These are phyloP conservation scores for Macrolepiota albuminosa DNA, from an alignment of 768 basidiomycete species.

Conservation along the genomic window DNA sequence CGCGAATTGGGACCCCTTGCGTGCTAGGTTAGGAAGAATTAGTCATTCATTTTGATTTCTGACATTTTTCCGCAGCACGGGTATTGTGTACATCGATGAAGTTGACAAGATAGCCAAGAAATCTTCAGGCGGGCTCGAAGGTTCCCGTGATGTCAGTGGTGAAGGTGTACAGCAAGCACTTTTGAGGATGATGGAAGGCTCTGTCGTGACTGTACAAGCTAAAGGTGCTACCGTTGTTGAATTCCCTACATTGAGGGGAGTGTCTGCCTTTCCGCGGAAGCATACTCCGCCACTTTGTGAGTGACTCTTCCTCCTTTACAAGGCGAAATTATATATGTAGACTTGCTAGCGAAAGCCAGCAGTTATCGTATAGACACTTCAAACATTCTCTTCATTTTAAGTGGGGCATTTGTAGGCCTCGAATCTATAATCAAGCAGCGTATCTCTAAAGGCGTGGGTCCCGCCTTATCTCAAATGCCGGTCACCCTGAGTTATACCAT, in stretches of 20 bases:
- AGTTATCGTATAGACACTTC: constrained; percentile 78
- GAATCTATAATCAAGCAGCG: constrained; percentile 78
- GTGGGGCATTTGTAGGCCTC: constrained; percentile 92
- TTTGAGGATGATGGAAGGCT: constrained; percentile 92
- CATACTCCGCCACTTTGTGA: constrained; percentile 31
- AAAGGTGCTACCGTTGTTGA: constrained; percentile 52
- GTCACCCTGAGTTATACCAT: constrained; percentile 6
- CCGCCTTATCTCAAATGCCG: background rate
- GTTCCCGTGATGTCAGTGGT: constrained; percentile 85
- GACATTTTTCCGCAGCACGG: constrained; percentile 49
- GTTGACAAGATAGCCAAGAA: constrained; percentile 88
- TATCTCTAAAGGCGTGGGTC: constrained; percentile 77
- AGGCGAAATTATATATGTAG: background rate
- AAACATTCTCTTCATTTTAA: constrained; percentile 91
- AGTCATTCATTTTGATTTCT: constrained; percentile 2
- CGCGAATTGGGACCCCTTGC: constrained; percentile 81
- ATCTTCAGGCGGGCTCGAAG: constrained; percentile 52
- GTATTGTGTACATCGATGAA: constrained; percentile 96
- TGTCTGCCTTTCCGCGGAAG: constrained; percentile 42
- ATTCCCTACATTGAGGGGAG: constrained; percentile 32
- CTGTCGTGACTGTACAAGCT: constrained; percentile 74
- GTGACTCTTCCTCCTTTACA: constrained; percentile 3
- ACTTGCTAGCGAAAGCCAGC: constrained; percentile 49
- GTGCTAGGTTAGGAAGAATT: constrained; percentile 58
- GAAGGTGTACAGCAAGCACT: constrained; percentile 96